These are phyloP conservation scores for Amylocarpus encephaloides DNA, from an alignment of 2,329 filamentous ascomycete species.

Conservation along the genomic window DNA sequence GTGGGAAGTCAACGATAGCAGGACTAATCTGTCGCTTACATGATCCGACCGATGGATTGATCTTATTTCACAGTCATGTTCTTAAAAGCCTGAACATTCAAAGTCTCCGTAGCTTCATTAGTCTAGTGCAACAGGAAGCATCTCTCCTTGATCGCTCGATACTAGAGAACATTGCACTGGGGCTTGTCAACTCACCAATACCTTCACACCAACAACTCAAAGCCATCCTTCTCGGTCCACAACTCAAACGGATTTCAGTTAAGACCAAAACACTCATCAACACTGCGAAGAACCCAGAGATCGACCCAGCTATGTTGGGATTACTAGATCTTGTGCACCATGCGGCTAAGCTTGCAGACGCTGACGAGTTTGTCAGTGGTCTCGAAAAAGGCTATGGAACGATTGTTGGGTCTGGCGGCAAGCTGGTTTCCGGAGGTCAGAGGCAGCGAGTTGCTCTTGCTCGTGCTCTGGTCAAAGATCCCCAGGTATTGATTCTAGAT, in stretches of 20 bases:
- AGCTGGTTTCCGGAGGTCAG: conserved; percentile 2
- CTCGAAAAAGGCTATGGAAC: conserved; percentile 26
- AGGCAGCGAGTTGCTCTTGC: conserved; percentile 33
- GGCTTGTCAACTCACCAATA: conserved; percentile 39
- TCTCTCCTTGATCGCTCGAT: conserved; percentile 48
- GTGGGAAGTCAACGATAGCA: conserved; percentile 51
- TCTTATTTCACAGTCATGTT: conserved; percentile 14
- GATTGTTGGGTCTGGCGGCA: not conserved
- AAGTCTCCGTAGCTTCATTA: conserved; percentile 34
- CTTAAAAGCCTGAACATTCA: conserved; percentile 21
- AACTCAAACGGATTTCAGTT: conserved; percentile 29
- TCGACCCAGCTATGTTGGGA: conserved; percentile 28
- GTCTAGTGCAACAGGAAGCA: conserved; percentile 50
- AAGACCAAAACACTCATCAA: conserved; percentile 44
- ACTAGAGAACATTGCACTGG: conserved; percentile 20
- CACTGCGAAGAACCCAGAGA: conserved; percentile 35
- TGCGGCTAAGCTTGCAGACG: conserved; percentile 52
- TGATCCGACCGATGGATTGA: conserved; percentile 37
- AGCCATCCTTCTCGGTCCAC: conserved; percentile 4
- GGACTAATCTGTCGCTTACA: conserved; percentile 52
- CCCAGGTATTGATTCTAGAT: conserved; percentile 62
- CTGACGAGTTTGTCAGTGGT: conserved; percentile 44
- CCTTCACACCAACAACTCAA: conserved; percentile 45
- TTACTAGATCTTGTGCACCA: conserved; percentile 11
- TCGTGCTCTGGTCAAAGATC: conserved; percentile 63